These are phyloP conservation scores for Macrophomina pseudophaseolina DNA, from an alignment of 2,329 filamentous ascomycete species.

Conservation along the genomic window DNA sequence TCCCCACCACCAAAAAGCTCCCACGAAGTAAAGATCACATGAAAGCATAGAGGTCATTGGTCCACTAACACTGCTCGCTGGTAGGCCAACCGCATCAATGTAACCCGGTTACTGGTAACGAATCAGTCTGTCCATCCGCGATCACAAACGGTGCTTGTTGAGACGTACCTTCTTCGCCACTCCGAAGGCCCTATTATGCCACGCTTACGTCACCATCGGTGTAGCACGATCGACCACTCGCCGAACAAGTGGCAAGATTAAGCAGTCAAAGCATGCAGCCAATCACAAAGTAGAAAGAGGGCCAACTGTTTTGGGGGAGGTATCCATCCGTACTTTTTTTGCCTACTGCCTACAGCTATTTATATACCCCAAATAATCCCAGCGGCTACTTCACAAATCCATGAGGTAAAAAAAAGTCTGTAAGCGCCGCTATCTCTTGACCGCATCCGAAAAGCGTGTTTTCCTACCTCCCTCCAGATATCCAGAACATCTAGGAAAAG, in stretches of 20 bases:
- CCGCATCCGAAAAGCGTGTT: neutral
- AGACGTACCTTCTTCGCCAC: slow-evolving; percentile 20
- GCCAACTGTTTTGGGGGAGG: neutral
- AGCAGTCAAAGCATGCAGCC: neutral
- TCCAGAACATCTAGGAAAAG: slow-evolving; percentile 4
- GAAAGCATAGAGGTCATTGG: neutral
- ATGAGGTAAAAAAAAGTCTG: neutral
- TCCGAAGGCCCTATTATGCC: neutral
- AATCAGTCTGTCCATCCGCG: neutral
- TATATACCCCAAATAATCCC: slow-evolving; percentile 3
- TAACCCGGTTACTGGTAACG: slow-evolving; percentile 1
- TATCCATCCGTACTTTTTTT: slow-evolving; percentile 7
- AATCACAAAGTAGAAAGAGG: neutral
- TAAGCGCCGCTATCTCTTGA: slow-evolving; percentile 2
- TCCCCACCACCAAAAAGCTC: too few species aligned
- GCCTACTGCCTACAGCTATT: slow-evolving; percentile 19
- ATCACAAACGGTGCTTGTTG: neutral
- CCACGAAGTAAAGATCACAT: neutral
- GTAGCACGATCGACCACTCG: neutral
- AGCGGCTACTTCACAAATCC: slow-evolving; percentile 2
- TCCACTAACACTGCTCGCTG: neutral
- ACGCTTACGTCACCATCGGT: neutral
- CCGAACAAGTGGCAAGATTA: neutral
- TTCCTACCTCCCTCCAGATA: slow-evolving; percentile 16
- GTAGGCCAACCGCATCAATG: neutral